Base-by-base conservation (phyloP, 805 yeast genomes). In the Clavispora carvajalis region DNA sequence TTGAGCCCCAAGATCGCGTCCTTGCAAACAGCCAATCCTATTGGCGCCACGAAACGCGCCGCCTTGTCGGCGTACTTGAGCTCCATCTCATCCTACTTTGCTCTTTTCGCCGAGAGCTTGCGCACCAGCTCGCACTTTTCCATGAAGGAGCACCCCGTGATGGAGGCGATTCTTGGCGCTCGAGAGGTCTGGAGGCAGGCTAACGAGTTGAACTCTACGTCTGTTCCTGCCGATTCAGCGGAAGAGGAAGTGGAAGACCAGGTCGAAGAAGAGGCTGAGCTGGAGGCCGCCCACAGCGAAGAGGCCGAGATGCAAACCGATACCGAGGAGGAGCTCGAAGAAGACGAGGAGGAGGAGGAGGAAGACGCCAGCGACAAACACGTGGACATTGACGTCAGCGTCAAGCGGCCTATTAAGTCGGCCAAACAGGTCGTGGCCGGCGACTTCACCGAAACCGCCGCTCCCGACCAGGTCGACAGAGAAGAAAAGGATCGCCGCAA, bases 121-220 rank as follows among this genome's bases (percentile, higher is more conserved):
- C 62, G 67, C 33, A 67, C 67, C 17, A 81, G 77, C 21, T 83
- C 79, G 38, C 67, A 72, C 3, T 75, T 80, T 45, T 58, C 69
- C 24, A 80, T 90, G 83, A 88, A 87, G 52, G 95, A 87, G 41
- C 91, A 85, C 49, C 85, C 91, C 3, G 82, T 91, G 2, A 91
- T 93, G 96, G 89, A 86, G 54, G 76, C 84, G 22, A 81, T 91
- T 24, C 66, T 91, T 39, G 80, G 84, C 39, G 73, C 93, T 3
- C 75, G 95, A 49, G 96, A 91, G 55, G 73, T 86, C 13, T 90
- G 96, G 96, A 77, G 93, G 57, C 90, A 85, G 53, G 95, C 95
- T 4, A 71, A 65, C 35, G 77, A 69, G 45, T 44, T 48, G 45
- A 39, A 24, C 35, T 10, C 33, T 16, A 33, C 15, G n/a, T 37